Base-by-base conservation (phyloP, 225 moss, liverwort and hornwort species). In the Pseudoscleropodium purum region DNA sequence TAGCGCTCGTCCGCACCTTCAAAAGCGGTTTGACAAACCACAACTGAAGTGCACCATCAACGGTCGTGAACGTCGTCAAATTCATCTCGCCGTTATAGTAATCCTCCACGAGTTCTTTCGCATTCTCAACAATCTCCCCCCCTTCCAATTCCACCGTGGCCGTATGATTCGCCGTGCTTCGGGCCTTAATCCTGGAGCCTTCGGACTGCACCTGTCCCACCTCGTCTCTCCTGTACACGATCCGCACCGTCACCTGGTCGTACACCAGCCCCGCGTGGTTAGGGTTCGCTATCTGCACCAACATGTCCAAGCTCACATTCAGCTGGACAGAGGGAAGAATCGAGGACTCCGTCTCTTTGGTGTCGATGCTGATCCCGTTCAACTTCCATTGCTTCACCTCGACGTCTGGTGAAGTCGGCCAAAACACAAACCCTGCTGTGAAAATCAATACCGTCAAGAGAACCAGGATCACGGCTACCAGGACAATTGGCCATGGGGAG, bases 231-330 rank as follows among this genome's bases (percentile, higher is more conserved):
- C 89, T 92, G 59, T 99, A 97, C 68, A 91, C 93, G 9, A 97
- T 90, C 31, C 84, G 76, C 56, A 97, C 96, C 43, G 69, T 86
- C 77, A 99, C 90, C 34, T 76, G 87, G 37, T 97, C 95, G 73
- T 97, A 99, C 70, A 89, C 85, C 81, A 97, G 86, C 52, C 97
- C 95, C 47, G 94, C 96, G 56, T 94, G 95, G 59, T 99, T 99
- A 34, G 91, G 91, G 70, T 99, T 99, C 23, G 61, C 87, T 34
- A 99, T 92, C 89, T 94, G 92, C 85, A 97, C 87, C 89, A 90
- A 26, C 91, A 97, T 21, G 57, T 88, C 93, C 88, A 99, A 89
- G 84, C 94, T 95, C 91, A 97, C 94, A 69, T 99, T 96, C 81
- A 99, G 82, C 89, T 93, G 91, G 69, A 95, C 96, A 5, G 95